Conservation (phyloP, 2,329 filamentous ascomycete species). For the Trichoderma breve region DNA sequence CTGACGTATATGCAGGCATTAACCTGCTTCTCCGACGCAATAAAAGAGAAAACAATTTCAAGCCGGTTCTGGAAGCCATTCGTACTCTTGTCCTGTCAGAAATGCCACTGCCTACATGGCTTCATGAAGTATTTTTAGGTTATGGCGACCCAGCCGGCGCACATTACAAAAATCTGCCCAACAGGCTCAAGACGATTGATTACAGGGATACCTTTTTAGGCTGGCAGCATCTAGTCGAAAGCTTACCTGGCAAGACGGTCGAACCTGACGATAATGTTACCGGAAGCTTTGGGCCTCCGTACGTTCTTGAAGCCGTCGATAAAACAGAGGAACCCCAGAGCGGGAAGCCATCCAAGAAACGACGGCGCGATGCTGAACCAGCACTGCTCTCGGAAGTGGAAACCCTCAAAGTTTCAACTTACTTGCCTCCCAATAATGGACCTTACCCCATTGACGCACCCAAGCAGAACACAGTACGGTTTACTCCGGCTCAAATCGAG, state of each 20-base stretch:
- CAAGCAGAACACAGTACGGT: conserved; percentile 78
- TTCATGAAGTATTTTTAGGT: conserved; percentile 96
- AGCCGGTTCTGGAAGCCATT: conserved; percentile 87
- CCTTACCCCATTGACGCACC: conserved; percentile 85
- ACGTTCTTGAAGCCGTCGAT: conserved; percentile 70
- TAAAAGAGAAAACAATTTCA: conserved; percentile 95
- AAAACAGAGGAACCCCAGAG: conserved; percentile 50
- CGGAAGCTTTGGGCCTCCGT: conserved; percentile 80
- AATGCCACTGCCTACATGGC: conserved; percentile 82
- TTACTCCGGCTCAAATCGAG: conserved; percentile 87
- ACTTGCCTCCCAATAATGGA: conserved; percentile 82
- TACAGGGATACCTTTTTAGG: conserved; percentile 93
- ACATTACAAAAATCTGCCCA: conserved; percentile 77
- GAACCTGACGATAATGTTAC: conserved; percentile 71
- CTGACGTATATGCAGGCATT: conserved; percentile 77
- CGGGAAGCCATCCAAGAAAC: conserved; percentile 74
- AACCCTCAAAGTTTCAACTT: conserved; percentile 80
- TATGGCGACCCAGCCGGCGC: conserved; percentile 91
- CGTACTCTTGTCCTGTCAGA: conserved; percentile 81
- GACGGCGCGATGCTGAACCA: conserved; percentile 74
- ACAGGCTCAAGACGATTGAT: conserved; percentile 75
- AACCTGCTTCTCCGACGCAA: conserved; percentile 83
- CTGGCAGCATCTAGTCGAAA: conserved; percentile 91
- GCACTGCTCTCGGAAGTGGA: conserved; percentile 61
- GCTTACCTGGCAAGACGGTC: conserved; percentile 81